phyloP scores from a whole-genome alignment of 176 grass and related monocot genomes.

The Guadua angustifolia region DNA sequence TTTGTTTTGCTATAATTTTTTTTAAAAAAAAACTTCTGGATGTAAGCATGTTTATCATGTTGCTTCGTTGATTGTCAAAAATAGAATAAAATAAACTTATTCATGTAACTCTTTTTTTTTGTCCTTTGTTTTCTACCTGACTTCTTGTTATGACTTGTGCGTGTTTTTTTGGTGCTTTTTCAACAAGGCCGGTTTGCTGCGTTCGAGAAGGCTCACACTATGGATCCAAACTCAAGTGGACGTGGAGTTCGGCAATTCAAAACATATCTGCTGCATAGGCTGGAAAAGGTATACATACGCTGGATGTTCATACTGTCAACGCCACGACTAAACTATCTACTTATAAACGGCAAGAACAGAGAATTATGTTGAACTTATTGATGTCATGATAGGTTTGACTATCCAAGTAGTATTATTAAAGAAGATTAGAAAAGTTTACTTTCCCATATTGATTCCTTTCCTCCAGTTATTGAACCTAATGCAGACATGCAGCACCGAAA shows the following conservation, averaged over 20 bases:
- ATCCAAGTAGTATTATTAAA: background rate
- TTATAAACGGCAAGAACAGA: background rate
- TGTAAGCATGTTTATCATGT: background rate
- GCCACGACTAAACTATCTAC: too few species aligned
- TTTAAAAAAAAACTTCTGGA: background rate
- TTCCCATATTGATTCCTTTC: slow-evolving; percentile 11
- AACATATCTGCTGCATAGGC: slow-evolving; percentile 80
- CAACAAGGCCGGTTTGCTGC: slow-evolving; percentile 82
- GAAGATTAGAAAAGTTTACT: background rate
- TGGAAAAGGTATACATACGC: slow-evolving; percentile 59
- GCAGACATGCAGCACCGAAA: background rate
- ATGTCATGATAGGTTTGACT: background rate
- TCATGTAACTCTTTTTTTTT: background rate
- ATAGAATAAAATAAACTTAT: background rate
- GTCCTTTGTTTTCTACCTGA: background rate
- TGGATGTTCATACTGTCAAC: background rate
- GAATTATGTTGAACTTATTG: background rate
- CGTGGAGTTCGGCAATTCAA: slow-evolving; percentile 82
- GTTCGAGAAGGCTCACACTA: slow-evolving; percentile 72
- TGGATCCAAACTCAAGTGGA: slow-evolving; percentile 63
- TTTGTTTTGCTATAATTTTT: background rate
- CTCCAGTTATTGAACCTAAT: background rate
- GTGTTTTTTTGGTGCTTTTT: background rate
- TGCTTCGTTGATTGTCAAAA: background rate
- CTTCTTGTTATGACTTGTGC: slow-evolving; percentile 13